A percentile compares a stretch with the other conserved stretches of the same genome.
Evolutionary conservation across 1,139 yeast genomes (phyloP).

Genomic region (Candida gigantensis): DNA sequence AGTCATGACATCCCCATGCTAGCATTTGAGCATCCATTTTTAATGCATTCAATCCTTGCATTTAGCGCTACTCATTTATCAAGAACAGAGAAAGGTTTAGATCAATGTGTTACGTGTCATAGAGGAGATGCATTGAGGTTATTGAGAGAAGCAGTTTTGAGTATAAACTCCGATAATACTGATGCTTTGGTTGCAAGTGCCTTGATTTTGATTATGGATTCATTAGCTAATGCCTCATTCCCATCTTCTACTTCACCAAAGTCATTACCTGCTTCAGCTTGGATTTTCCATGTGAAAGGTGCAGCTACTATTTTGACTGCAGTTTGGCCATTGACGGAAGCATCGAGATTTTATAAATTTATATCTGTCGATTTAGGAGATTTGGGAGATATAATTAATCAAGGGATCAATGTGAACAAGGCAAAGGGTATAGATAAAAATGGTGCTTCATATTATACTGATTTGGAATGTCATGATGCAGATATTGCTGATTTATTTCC

Average conservation of each 20-base stretch:
- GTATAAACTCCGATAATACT: slow-evolving; percentile 80
- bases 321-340: slow-evolving; percentile 88
- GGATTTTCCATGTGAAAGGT: slow-evolving; percentile 97
- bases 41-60: slow-evolving; percentile 89
- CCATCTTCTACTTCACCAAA: slow-evolving; percentile 63
- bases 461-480: slow-evolving; percentile 81
- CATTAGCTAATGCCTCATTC: slow-evolving; percentile 87
- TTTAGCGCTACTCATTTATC: slow-evolving; percentile 91
- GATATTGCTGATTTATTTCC: slow-evolving; percentile 86
- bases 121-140: slow-evolving; percentile 83
- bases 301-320: slow-evolving; percentile 94
- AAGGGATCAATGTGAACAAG: slow-evolving; percentile 29
- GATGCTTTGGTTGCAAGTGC: slow-evolving; percentile 95
- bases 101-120: slow-evolving; percentile 82
- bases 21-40: slow-evolving; percentile 84
- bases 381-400: slow-evolving; percentile 75
- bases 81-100: slow-evolving; percentile 72
- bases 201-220: slow-evolving; percentile 83
- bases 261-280: slow-evolving; percentile 86
- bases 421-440: slow-evolving; percentile 16
- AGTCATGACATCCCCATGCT: slow-evolving; percentile 81
- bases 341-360: slow-evolving; percentile 70
- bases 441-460: slow-evolving; percentile 44
- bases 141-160: slow-evolving; percentile 79
- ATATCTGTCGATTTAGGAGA: slow-evolving; percentile 82